A percentile compares a stretch with the other conserved stretches of the same genome.
phyloP scores from a whole-genome alignment of 2,329 filamentous ascomycete genomes.

The Ampelomyces quisqualis region DNA sequence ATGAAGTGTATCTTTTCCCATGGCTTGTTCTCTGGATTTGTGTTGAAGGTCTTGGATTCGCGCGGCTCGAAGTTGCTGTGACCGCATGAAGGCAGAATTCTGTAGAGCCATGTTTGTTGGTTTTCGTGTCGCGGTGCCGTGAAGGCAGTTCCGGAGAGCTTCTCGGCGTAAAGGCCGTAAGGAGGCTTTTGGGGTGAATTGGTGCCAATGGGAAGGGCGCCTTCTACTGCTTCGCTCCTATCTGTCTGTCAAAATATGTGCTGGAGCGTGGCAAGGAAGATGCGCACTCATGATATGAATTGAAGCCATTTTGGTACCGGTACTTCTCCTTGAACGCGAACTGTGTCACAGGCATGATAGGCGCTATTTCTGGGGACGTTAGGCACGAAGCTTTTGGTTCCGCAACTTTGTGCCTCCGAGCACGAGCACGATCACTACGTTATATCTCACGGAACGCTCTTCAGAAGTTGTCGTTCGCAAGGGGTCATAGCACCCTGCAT shows the following conservation, averaged over 20 bases:
- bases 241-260: constrained; percentile 9
- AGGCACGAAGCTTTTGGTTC: background rate
- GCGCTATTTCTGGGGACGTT: constrained; percentile 15
- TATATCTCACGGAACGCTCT: constrained; percentile 16
- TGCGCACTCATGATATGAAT: constrained; percentile 71
- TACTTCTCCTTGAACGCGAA: constrained; percentile 69
- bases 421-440: constrained; percentile 9
- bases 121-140: constrained; percentile 59
- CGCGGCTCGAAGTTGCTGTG: constrained; percentile 56
- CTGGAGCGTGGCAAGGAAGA: background rate
- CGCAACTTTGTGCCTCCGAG: background rate
- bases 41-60: constrained; percentile 53
- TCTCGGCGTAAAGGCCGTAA: constrained; percentile 77
- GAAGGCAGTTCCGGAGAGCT: constrained; percentile 62
- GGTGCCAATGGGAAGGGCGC: constrained; percentile 70
- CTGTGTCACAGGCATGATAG: constrained; percentile 63
- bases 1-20: constrained; percentile 68
- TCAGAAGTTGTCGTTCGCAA: constrained; percentile 27
- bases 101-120: constrained; percentile 61
- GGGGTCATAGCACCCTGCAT: constrained; percentile 13
- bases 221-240: constrained; percentile 74
- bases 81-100: constrained; percentile 59
- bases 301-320: constrained; percentile 76
- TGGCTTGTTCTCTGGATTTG: constrained; percentile 52
- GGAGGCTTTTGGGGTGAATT: constrained; percentile 83